phyloP scores from a whole-genome alignment of 1,284 basidiomycete species.

The Sanguinoderma infundibulare region DNA sequence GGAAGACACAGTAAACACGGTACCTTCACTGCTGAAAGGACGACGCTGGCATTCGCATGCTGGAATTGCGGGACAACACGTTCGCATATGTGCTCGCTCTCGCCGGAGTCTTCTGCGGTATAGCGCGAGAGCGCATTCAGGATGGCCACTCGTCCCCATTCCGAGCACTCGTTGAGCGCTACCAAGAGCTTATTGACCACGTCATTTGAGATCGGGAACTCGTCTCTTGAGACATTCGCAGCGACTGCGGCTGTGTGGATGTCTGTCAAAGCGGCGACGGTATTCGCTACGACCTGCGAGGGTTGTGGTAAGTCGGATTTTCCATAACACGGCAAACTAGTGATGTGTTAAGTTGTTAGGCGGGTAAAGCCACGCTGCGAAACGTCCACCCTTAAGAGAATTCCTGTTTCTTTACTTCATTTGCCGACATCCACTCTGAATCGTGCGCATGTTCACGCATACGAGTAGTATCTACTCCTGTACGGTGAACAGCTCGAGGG shows the following conservation, averaged over 20 bases:
- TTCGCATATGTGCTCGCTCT: slow-evolving; percentile 98
- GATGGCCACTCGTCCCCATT: slow-evolving; percentile 97
- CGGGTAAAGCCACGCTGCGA: too few species aligned
- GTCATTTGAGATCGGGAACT: slow-evolving; percentile 83
- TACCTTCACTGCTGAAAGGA: slow-evolving; percentile 93
- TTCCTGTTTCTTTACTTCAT: too few species aligned
- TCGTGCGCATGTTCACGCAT: too few species aligned
- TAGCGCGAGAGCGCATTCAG: slow-evolving; percentile 89
- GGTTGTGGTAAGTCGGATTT: not conserved
- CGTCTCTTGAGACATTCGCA: slow-evolving; percentile 62
- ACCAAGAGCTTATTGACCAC: slow-evolving; percentile 92
- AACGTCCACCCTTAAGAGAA: too few species aligned
- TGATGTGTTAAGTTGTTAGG: not conserved
- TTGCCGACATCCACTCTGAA: too few species aligned
- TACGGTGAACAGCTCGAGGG: too few species aligned
- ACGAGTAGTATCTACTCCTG: too few species aligned
- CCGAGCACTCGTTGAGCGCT: slow-evolving; percentile 97
- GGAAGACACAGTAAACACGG: slow-evolving; percentile 15
- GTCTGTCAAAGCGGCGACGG: slow-evolving; percentile 91
- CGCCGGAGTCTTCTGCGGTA: slow-evolving; percentile 84
- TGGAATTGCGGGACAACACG: slow-evolving; percentile 98
- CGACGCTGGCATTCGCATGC: slow-evolving; percentile 94
- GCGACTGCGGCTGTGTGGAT: slow-evolving; percentile 77
- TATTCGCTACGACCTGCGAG: slow-evolving; percentile 91
- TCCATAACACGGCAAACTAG: not conserved